Percentiles rank a stretch among this genome's conserved stretches.
Evolutionary conservation across 352 stramenopile species (phyloP).

Genomic region (Phytophthora sp.): DNA sequence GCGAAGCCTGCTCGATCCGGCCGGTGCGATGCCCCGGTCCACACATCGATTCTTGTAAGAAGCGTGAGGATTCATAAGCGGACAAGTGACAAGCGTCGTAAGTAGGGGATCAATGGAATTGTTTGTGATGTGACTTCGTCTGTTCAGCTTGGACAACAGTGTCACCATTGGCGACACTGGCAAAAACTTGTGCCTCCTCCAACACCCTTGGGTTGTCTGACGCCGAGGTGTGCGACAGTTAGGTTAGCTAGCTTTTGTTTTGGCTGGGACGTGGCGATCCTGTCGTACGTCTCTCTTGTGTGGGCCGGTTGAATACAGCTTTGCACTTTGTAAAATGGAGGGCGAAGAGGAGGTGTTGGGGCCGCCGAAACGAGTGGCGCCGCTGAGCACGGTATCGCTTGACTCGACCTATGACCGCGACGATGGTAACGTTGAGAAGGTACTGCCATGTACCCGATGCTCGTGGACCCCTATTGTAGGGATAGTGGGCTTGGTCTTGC

Average conservation of each 20-base stretch:
- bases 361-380: conserved; percentile 17
- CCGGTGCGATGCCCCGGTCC: conserved; percentile 11
- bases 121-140: background rate
- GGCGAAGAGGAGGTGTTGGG: conserved; percentile 1
- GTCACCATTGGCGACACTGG: no score
- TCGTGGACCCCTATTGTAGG: conserved; percentile 21
- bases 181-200: no score
- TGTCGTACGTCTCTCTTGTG: conserved; percentile 17
- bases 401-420: conserved; percentile 25
- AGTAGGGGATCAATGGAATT: background rate
- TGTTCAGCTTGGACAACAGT: no score
- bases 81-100: conserved; percentile 20
- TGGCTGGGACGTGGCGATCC: conserved; percentile 31
- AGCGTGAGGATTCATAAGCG: conserved; percentile 11
- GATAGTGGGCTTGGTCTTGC: conserved; percentile 19
- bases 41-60: conserved; percentile 25
- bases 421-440: conserved; percentile 1
- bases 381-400: conserved; percentile 39
- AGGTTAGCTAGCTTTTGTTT: background rate
- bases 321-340: conserved; percentile 36
- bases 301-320: background rate
- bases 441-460: background rate
- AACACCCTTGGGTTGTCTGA: no score
- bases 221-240: conserved; percentile 11
- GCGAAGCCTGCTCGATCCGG: conserved; percentile 17